Percentiles rank a stretch among this genome's conserved stretches.
Evolutionary conservation across 352 stramenopile species (phyloP).

Genomic region (Globisporangium acanthophoron): DNA sequence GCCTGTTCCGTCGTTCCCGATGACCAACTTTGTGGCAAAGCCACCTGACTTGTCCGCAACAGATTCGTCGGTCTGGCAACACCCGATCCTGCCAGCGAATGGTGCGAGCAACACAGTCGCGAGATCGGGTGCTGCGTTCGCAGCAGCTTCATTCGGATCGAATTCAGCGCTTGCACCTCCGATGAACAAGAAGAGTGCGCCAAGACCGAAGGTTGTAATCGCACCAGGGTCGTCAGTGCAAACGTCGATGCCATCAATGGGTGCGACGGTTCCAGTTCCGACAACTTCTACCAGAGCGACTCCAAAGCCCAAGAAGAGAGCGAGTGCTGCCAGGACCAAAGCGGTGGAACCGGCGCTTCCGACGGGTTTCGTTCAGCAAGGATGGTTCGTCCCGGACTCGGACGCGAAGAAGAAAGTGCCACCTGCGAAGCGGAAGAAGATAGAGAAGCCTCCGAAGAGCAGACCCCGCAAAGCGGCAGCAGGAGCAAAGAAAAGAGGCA

Average conservation of each 20-base stretch:
- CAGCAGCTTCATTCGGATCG: no score
- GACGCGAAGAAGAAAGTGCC: neutral
- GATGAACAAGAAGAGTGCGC: no score
- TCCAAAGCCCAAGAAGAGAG: neutral
- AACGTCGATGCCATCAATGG: no score
- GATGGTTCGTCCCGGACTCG: slow-evolving; percentile 2
- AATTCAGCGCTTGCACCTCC: no score
- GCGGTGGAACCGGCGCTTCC: neutral
- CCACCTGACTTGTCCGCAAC: no score
- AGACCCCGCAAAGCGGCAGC: neutral
- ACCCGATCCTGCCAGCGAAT: neutral
- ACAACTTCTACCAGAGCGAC: neutral
- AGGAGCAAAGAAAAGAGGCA: neutral
- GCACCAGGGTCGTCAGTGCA: no score
- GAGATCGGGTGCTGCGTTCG: neutral
- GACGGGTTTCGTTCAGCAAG: neutral
- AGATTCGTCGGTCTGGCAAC: no score
- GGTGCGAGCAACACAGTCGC: neutral
- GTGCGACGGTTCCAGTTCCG: no score
- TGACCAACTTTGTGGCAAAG: neutral
- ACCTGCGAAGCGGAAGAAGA: neutral
- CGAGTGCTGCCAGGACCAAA: neutral
- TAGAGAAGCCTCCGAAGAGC: neutral
- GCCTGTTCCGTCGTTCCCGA: neutral
- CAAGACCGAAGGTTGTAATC: no score